Conservation (phyloP, 495 filamentous ascomycete genomes). For the Aspergillus nidulans region DNA sequence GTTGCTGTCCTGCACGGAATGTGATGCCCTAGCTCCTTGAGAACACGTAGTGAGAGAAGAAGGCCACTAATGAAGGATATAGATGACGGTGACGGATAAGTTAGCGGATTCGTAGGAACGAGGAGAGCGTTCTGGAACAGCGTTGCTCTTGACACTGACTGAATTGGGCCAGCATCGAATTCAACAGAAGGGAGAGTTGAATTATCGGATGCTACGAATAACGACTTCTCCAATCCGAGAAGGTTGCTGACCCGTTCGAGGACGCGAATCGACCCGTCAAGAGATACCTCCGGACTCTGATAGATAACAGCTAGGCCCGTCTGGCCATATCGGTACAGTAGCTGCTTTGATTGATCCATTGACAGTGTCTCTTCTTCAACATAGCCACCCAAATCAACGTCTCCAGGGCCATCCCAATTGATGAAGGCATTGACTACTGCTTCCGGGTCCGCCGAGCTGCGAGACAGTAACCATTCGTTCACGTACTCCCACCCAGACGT, state of each 20-base stretch:
- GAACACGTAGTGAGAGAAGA: slow-evolving; percentile 61
- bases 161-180: slow-evolving; percentile 34
- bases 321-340: slow-evolving; percentile 64
- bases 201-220: slow-evolving; percentile 28
- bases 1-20: slow-evolving; percentile 53
- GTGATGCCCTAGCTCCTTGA: slow-evolving; percentile 55
- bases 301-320: slow-evolving; percentile 71
- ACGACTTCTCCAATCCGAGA: slow-evolving; percentile 53
- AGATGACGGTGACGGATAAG: slow-evolving; percentile 56
- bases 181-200: slow-evolving; percentile 26
- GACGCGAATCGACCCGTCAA: slow-evolving; percentile 61
- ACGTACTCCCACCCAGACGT: slow-evolving; percentile 67
- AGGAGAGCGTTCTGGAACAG: slow-evolving; percentile 57
- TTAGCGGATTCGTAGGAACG: slow-evolving; percentile 59
- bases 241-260: slow-evolving; percentile 55
- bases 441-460: slow-evolving; percentile 45
- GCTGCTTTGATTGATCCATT: slow-evolving; percentile 47
- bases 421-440: slow-evolving; percentile 57
- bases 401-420: slow-evolving; percentile 76
- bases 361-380: slow-evolving; percentile 42
- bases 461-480: slow-evolving; percentile 74
- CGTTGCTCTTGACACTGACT: slow-evolving; percentile 41
- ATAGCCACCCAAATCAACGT: slow-evolving; percentile 75
- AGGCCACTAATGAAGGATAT: slow-evolving; percentile 62
- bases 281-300: slow-evolving; percentile 55